These are phyloP conservation scores for Lachnellula cervina DNA, from an alignment of 2,329 filamentous ascomycete genomes.

Conservation along the genomic window DNA sequence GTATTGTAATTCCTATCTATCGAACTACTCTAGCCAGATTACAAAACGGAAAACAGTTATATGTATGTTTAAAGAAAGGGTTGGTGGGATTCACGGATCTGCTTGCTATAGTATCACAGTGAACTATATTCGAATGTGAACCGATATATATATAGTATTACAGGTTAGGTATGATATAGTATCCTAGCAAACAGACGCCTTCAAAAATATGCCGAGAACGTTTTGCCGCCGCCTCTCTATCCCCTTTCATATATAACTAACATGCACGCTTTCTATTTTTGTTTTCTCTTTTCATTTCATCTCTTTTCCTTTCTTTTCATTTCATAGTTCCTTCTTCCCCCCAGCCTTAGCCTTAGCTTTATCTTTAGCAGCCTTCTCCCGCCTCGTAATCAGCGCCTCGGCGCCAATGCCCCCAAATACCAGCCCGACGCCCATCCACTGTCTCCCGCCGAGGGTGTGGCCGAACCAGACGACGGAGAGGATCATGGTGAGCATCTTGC, in stretches of 20 bases:
- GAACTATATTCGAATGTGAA: background rate
- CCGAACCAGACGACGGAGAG: slow-evolving; percentile 93
- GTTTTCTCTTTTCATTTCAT: background rate
- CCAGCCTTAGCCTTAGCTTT: slow-evolving; percentile 13
- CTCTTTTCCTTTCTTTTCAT: background rate
- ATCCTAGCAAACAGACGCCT: background rate
- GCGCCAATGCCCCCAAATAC: slow-evolving; percentile 95
- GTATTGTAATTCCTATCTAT: no score
- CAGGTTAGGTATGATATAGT: background rate
- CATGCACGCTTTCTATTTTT: no score
- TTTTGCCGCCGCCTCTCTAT: background rate
- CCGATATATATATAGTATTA: background rate
- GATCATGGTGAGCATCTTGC: slow-evolving; percentile 99
- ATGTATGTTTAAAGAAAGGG: no score
- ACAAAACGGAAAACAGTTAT: no score
- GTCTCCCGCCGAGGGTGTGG: slow-evolving; percentile 78
- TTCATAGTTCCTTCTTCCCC: slow-evolving; percentile 24
- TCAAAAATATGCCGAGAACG: background rate
- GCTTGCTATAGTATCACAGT: background rate
- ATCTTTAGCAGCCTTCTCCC: slow-evolving; percentile 80
- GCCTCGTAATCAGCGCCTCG: slow-evolving; percentile 74
- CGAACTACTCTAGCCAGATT: no score
- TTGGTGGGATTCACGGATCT: background rate
- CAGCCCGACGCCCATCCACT: slow-evolving; percentile 86
- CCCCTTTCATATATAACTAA: background rate